Evolutionary conservation across 2,329 filamentous ascomycete genomes (phyloP).

Genomic region (Epichloe hybrida): DNA sequence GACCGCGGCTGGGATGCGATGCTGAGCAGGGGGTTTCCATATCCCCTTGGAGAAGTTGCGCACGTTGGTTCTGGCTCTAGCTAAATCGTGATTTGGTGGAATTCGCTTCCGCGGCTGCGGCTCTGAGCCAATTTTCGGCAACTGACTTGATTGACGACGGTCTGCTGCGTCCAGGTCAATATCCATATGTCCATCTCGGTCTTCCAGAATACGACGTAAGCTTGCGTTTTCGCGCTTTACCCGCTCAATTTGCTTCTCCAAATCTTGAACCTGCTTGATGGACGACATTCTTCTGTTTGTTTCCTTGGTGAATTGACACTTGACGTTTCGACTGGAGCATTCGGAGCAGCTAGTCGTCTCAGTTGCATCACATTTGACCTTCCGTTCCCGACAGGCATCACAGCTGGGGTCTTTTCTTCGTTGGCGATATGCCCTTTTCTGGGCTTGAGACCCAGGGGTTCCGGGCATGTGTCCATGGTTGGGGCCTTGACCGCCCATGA

Average conservation of each 20-base stretch:
- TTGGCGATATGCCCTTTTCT: slow-evolving; percentile 91
- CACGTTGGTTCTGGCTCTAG: slow-evolving; percentile 58
- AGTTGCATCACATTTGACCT: slow-evolving; percentile 87
- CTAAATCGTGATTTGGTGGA: slow-evolving; percentile 52
- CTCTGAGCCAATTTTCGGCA: slow-evolving; percentile 53
- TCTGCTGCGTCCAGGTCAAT: slow-evolving; percentile 33
- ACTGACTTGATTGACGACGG: slow-evolving; percentile 37
- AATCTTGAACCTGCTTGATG: slow-evolving; percentile 96
- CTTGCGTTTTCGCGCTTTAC: slow-evolving; percentile 69
- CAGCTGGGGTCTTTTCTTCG: slow-evolving; percentile 93
- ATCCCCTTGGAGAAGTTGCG: slow-evolving; percentile 63
- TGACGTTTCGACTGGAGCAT: slow-evolving; percentile 90
- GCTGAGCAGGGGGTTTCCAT: slow-evolving; percentile 61
- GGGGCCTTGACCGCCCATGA: slow-evolving; percentile 37
- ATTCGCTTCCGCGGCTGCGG: slow-evolving; percentile 50
- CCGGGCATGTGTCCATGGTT: slow-evolving; percentile 20
- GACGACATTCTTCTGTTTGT: slow-evolving; percentile 98
- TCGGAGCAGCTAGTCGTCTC: slow-evolving; percentile 94
- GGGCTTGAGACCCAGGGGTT: slow-evolving; percentile 44
- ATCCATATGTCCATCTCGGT: slow-evolving; percentile 36
- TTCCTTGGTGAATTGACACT: slow-evolving; percentile 98
- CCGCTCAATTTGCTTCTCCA: slow-evolving; percentile 79
- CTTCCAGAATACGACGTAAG: slow-evolving; percentile 50
- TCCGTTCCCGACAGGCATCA: slow-evolving; percentile 83
- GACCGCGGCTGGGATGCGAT: slow-evolving; percentile 38